A percentile compares a stretch with the other conserved stretches of the same genome.
Evolutionary conservation across 2,329 filamentous ascomycete genomes (phyloP).

Genomic region (Acrocalymma vagum): DNA sequence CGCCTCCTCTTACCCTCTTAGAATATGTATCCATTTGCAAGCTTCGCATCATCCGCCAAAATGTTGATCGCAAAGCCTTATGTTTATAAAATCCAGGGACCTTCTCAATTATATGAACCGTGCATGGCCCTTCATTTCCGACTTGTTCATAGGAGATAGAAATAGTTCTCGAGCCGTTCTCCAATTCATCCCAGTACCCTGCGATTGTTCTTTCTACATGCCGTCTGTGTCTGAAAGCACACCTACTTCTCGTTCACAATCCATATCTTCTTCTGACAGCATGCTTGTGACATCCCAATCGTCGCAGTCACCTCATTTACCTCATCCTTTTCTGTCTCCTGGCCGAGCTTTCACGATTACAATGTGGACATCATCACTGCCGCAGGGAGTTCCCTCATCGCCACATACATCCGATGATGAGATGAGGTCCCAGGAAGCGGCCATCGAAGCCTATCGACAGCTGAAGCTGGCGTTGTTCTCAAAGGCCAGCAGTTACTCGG

Average conservation of each 20-base stretch:
- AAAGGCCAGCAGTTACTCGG: constrained; percentile 36
- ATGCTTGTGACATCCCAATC: constrained; percentile 23
- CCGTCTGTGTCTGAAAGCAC: constrained; percentile 19
- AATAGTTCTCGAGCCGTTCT: constrained; percentile 14
- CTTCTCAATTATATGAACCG: constrained; percentile 5
- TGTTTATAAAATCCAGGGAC: constrained; percentile 13
- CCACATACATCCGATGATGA: constrained; percentile 21
- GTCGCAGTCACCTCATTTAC: constrained; percentile 24
- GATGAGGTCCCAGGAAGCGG: constrained; percentile 29
- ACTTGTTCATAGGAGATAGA: constrained; percentile 1
- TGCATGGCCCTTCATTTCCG: background rate
- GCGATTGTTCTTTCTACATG: constrained; percentile 9
- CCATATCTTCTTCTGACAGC: constrained; percentile 22
- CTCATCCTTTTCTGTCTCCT: constrained; percentile 38
- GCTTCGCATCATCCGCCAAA: constrained; percentile 1
- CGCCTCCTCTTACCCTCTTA: constrained; percentile 1
- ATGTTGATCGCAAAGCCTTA: constrained; percentile 1
- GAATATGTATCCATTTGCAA: constrained; percentile 13
- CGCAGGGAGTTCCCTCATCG: constrained; percentile 25
- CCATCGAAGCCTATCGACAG: constrained; percentile 44
- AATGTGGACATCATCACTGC: constrained; percentile 40
- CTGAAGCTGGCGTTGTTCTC: constrained; percentile 42
- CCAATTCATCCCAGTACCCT: background rate
- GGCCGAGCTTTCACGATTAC: constrained; percentile 38
- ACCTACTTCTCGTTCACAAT: constrained; percentile 26